Conservation (phyloP, 306 rosid species). For the Prunus salicina region DNA sequence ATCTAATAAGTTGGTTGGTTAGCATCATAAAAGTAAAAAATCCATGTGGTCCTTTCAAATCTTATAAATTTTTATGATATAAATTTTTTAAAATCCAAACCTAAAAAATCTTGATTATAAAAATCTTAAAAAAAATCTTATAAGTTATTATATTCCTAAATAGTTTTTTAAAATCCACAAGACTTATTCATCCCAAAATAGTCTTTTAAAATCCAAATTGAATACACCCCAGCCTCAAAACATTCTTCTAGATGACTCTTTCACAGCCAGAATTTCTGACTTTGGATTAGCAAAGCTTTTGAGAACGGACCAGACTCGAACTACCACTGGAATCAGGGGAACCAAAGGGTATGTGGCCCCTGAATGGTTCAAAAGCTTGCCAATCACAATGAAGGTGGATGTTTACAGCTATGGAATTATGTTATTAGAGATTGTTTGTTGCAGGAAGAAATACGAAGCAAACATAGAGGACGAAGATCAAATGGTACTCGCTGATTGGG, state of each 20-base stretch:
- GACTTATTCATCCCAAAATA: no score
- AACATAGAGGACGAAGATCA: background rate
- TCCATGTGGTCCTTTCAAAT: no score
- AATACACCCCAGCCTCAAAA: no score
- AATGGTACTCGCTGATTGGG: conserved; percentile 38
- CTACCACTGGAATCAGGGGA: conserved; percentile 25
- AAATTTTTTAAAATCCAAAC: no score
- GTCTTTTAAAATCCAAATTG: no score
- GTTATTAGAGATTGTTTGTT: conserved; percentile 31
- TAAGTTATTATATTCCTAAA: no score
- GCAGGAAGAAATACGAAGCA: conserved; percentile 26
- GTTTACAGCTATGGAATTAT: conserved; percentile 42
- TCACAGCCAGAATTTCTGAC: conserved; percentile 22
- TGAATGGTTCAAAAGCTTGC: conserved; percentile 34
- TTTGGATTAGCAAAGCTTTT: conserved; percentile 39
- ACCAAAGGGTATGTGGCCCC: conserved; percentile 39
- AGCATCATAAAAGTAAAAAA: no score
- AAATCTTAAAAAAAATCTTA: no score
- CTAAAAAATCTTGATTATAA: no score
- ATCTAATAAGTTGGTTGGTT: no score
- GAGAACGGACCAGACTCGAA: conserved; percentile 21
- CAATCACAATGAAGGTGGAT: conserved; percentile 40
- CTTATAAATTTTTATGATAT: no score
- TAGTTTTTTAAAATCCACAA: no score
- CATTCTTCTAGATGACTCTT: conserved; percentile 22